A percentile compares a stretch with the other conserved stretches of the same genome.
Evolutionary conservation across 208 protist genomes (phyloP).

Genomic region (Leishmania guyanensis): DNA sequence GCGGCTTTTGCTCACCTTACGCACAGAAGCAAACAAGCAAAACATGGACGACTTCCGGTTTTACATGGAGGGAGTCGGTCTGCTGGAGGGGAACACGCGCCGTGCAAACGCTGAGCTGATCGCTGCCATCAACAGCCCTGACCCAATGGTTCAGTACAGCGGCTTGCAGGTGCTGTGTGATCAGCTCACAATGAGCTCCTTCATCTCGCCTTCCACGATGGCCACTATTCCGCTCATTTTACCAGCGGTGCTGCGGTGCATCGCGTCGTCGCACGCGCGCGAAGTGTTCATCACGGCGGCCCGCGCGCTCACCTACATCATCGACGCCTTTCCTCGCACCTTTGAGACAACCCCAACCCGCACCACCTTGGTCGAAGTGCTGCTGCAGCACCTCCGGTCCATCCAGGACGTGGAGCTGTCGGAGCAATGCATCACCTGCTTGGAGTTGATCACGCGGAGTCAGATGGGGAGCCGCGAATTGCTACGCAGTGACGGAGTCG

Average conservation of each 20-base stretch:
- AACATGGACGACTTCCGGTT: slow-evolving; percentile 29
- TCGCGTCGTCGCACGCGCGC: slow-evolving; percentile 81
- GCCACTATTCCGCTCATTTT: slow-evolving; percentile 57
- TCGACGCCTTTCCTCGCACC: slow-evolving; percentile 84
- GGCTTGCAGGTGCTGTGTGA: slow-evolving; percentile 89
- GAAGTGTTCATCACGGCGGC: slow-evolving; percentile 91
- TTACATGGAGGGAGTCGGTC: slow-evolving; percentile 18
- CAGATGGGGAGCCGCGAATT: slow-evolving; percentile 38
- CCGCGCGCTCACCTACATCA: slow-evolving; percentile 89
- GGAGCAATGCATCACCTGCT: slow-evolving; percentile 91
- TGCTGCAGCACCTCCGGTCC: slow-evolving; percentile 82
- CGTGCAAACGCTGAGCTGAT: slow-evolving; percentile 36
- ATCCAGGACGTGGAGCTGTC: slow-evolving; percentile 96
- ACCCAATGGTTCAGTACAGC: slow-evolving; percentile 55
- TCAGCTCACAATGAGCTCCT: slow-evolving; percentile 89
- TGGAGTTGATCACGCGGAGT: slow-evolving; percentile 89
- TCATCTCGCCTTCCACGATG: slow-evolving; percentile 78
- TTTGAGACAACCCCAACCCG: slow-evolving; percentile 56
- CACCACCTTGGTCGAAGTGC: slow-evolving; percentile 45
- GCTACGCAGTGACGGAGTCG: slow-evolving; percentile 75
- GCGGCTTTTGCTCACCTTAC: neutral
- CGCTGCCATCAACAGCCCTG: slow-evolving; percentile 50
- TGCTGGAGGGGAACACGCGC: slow-evolving; percentile 23
- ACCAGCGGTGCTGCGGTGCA: slow-evolving; percentile 63
- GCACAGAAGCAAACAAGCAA: neutral